Conservation (phyloP, 768 basidiomycete genomes). For the Mycena galericulata region DNA sequence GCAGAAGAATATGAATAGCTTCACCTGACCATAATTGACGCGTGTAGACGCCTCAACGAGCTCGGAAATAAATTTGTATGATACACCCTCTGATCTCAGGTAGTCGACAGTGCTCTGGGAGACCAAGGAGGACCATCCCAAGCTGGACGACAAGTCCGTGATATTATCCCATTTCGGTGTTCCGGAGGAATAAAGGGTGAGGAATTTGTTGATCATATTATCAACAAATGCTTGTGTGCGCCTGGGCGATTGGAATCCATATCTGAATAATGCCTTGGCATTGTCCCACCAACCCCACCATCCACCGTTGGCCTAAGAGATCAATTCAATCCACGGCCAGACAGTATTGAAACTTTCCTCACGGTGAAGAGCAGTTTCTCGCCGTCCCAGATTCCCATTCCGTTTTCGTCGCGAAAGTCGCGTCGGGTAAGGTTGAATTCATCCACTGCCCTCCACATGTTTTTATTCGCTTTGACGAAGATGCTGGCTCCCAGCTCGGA, state of each 20-base stretch:
- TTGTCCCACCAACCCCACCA: conserved; percentile 78
- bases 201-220: conserved; percentile 62
- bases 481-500: conserved; percentile 92
- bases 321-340: background rate
- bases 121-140: conserved; percentile 64
- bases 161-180: conserved; percentile 75
- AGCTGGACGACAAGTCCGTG: conserved; percentile 60
- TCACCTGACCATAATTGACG: conserved; percentile 86
- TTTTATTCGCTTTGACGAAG: conserved; percentile 82
- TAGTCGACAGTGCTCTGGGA: conserved; percentile 69
- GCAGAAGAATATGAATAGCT: background rate
- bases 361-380: conserved; percentile 75
- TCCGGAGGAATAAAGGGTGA: conserved; percentile 64
- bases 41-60: conserved; percentile 84
- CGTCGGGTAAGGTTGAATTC: conserved; percentile 79
- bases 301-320: conserved; percentile 43
- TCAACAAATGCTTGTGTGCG: conserved; percentile 69
- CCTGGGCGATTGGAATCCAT: conserved; percentile 72
- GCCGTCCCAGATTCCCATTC: conserved; percentile 89
- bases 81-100: conserved; percentile 65
- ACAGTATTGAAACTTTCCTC: conserved; percentile 35
- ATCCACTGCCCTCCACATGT: conserved; percentile 77
- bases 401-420: conserved; percentile 60
- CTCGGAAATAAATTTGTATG: conserved; percentile 72
- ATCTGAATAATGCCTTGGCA: conserved; percentile 81